These are phyloP conservation scores for Cladosporium sp. DNA, from an alignment of 2,329 filamentous ascomycete species.

Conservation along the genomic window DNA sequence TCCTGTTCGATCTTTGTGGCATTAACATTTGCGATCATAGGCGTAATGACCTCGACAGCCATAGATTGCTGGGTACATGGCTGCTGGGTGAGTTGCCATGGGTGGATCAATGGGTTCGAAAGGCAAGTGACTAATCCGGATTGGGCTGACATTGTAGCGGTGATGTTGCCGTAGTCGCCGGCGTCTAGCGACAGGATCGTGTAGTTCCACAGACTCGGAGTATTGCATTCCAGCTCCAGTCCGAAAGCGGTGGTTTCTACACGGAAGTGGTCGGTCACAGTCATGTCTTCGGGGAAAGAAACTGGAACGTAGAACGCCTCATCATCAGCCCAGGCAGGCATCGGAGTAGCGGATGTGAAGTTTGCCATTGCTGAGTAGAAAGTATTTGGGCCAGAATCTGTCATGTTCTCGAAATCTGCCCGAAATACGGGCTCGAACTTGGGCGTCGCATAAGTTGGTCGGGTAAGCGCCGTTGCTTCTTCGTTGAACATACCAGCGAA, in stretches of 20 bases:
- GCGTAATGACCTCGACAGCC: background rate
- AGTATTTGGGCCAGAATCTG: slow-evolving; percentile 28
- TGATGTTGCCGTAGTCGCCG: too few species aligned
- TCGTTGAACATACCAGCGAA: slow-evolving; percentile 50
- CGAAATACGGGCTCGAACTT: background rate
- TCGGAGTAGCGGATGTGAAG: slow-evolving; percentile 35
- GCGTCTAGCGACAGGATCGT: background rate
- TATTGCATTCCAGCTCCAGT: background rate
- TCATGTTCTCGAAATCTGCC: background rate
- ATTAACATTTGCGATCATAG: too few species aligned
- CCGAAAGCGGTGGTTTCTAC: background rate
- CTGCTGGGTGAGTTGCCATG: too few species aligned
- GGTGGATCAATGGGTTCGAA: background rate
- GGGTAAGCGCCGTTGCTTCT: slow-evolving; percentile 16
- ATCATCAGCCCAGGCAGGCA: slow-evolving; percentile 49
- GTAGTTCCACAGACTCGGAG: background rate
- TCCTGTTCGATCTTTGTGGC: background rate
- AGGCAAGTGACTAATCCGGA: background rate
- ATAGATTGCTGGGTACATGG: background rate
- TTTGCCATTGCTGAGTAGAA: slow-evolving; percentile 46
- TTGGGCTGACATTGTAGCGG: background rate
- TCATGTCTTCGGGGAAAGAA: background rate
- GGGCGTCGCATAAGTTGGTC: background rate
- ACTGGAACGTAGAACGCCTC: slow-evolving; percentile 48
- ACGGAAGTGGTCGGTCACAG: background rate